phyloP scores from a whole-genome alignment of 257 asterid species.

The Solanum boliviense region DNA sequence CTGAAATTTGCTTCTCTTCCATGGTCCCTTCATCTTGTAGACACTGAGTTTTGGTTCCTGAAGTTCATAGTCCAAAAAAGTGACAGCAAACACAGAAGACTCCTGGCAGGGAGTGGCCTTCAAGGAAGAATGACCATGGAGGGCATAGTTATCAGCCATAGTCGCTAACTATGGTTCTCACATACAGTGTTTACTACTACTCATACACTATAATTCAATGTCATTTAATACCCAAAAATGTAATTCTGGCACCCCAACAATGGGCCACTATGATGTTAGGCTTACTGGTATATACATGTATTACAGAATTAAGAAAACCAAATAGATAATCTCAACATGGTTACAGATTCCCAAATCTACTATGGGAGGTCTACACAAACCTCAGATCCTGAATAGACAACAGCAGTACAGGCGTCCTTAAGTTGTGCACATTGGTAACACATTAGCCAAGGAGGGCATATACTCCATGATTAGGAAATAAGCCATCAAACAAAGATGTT shows the following conservation, averaged over 20 bases:
- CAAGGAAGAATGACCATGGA: neutral
- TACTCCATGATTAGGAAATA: neutral
- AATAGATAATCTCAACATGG: neutral
- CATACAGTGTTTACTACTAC: neutral
- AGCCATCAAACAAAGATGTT: neutral
- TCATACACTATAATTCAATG: neutral
- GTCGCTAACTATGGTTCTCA: neutral
- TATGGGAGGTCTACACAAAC: neutral
- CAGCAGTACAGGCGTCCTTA: neutral
- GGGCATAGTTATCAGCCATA: neutral
- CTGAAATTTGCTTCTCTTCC: neutral
- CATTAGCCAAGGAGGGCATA: neutral
- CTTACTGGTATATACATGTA: conserved; percentile 1
- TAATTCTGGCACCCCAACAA: conserved; percentile 5
- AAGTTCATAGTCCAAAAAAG: neutral
- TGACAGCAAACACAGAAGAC: neutral
- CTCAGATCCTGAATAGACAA: neutral
- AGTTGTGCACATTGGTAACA: neutral
- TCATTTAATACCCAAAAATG: conserved; percentile 1
- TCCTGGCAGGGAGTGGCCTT: neutral
- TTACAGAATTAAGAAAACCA: neutral
- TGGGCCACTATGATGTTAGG: neutral
- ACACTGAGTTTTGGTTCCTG: neutral
- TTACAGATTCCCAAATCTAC: neutral
- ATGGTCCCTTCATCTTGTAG: neutral